Percentiles rank a stretch among this genome's conserved stretches.
Conservation (phyloP, 441 rosid genomes). For the Rhodomyrtus psidioides region DNA sequence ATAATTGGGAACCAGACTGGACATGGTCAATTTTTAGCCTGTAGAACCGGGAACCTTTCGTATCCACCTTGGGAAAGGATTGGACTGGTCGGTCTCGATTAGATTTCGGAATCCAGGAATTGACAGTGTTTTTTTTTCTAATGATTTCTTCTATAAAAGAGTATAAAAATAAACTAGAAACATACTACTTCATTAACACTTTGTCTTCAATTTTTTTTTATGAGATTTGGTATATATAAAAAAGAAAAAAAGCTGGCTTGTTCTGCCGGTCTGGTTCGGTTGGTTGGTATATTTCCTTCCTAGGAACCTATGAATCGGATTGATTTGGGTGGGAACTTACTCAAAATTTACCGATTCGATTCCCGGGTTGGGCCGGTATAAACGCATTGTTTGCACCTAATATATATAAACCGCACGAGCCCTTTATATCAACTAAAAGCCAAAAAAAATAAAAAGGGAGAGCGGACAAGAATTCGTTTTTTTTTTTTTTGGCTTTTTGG, state of each 20-base stretch:
- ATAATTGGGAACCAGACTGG: no score
- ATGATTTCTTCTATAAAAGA: neutral
- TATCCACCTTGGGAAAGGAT: neutral
- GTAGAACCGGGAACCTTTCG: neutral
- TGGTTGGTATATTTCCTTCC: no score
- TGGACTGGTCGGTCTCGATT: neutral
- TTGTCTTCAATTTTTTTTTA: no score
- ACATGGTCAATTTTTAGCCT: no score
- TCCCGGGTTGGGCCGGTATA: no score
- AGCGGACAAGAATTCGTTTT: neutral
- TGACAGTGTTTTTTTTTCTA: neutral
- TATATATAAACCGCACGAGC: neutral
- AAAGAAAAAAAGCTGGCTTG: no score
- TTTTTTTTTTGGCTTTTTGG: neutral
- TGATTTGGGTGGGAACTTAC: neutral
- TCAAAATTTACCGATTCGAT: no score
- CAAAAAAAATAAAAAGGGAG: neutral
- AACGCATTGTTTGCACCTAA: no score
- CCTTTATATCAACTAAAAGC: neutral
- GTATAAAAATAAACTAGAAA: neutral
- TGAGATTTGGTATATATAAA: no score
- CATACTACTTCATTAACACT: rapidly evolving
- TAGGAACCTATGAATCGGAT: neutral
- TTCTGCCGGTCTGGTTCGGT: no score
- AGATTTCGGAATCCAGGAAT: no score